These are phyloP conservation scores for Dillenia suffruticosa DNA, from an alignment of 164 flowering plant genomes.

Conservation along the genomic window DNA sequence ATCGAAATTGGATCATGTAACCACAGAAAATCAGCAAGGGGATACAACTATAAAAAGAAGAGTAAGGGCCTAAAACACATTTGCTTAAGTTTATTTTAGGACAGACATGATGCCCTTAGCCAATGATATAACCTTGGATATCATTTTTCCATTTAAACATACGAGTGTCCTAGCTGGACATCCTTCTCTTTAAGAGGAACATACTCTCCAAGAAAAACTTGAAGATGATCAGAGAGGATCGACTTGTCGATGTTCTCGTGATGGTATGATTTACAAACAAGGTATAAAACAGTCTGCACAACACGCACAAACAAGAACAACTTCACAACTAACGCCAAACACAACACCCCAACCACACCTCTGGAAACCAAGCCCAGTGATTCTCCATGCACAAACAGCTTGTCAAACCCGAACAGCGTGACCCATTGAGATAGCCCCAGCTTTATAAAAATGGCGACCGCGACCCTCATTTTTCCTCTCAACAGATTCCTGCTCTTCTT, in stretches of 20 bases:
- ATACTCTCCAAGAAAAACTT: slow-evolving; percentile 36
- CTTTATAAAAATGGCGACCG: slow-evolving; percentile 13
- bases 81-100: too few relatives aligned
- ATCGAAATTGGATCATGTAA: too few relatives aligned
- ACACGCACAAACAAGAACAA: slow-evolving; percentile 27
- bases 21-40: too few relatives aligned
- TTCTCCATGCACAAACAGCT: slow-evolving; percentile 22
- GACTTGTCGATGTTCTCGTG: slow-evolving; percentile 40
- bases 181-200: slow-evolving; percentile 36
- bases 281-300: slow-evolving; percentile 31
- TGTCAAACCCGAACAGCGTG: slow-evolving; percentile 13
- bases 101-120: too few relatives aligned
- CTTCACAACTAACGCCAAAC: slow-evolving; percentile 14
- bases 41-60: too few relatives aligned
- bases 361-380: slow-evolving; percentile 6
- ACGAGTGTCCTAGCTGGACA: slow-evolving; percentile 36
- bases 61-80: too few relatives aligned
- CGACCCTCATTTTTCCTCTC: slow-evolving; percentile 26
- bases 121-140: too few relatives aligned
- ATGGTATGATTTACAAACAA: slow-evolving; percentile 49
- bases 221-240: slow-evolving; percentile 32
- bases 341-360: slow-evolving; percentile 12
- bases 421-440: slow-evolving; percentile 1
- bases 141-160: slow-evolving; percentile 17
- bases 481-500: slow-evolving; percentile 29